phyloP scores from a whole-genome alignment of 805 yeast genomes.

The Torulaspora indica region DNA sequence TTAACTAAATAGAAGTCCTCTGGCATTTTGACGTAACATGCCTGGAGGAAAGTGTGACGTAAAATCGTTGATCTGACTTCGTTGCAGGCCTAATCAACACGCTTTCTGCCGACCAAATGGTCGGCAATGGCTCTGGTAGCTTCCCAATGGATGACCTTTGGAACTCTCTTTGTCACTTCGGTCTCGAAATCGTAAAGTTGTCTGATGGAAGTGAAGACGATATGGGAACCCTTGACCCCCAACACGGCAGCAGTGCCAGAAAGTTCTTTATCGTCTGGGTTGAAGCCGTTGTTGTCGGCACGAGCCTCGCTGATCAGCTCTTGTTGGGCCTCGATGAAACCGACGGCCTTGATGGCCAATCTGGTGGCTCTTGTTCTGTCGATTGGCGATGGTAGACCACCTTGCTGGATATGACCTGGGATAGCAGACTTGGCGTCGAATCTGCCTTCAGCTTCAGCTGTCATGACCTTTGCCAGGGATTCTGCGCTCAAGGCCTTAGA shows the following conservation, averaged over 20 bases:
- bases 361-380: conserved; percentile 73
- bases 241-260: conserved; percentile 68
- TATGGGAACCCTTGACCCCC: conserved; percentile 74
- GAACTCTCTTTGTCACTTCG: conserved; percentile 73
- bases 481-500: conserved; percentile 64
- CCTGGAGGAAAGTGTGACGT: conserved; percentile 6
- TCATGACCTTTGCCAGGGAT: conserved; percentile 61
- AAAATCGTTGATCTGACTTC: neutral
- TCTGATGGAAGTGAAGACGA: conserved; percentile 69
- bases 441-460: conserved; percentile 56
- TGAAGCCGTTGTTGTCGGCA: conserved; percentile 32
- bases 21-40: conserved; percentile 21
- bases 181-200: conserved; percentile 84
- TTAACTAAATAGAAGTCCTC: conserved; percentile 4
- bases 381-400: conserved; percentile 70
- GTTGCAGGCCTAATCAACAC: conserved; percentile 20
- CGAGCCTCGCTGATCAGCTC: conserved; percentile 28
- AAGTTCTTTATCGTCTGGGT: conserved; percentile 33
- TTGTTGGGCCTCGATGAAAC: conserved; percentile 52
- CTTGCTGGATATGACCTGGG: conserved; percentile 87
- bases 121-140: conserved; percentile 72
- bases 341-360: conserved; percentile 63
- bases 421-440: conserved; percentile 76
- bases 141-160: conserved; percentile 83
- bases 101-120: conserved; percentile 70